These are phyloP conservation scores for Penicillium desertorum DNA, from an alignment of 495 filamentous ascomycete genomes.

Conservation along the genomic window DNA sequence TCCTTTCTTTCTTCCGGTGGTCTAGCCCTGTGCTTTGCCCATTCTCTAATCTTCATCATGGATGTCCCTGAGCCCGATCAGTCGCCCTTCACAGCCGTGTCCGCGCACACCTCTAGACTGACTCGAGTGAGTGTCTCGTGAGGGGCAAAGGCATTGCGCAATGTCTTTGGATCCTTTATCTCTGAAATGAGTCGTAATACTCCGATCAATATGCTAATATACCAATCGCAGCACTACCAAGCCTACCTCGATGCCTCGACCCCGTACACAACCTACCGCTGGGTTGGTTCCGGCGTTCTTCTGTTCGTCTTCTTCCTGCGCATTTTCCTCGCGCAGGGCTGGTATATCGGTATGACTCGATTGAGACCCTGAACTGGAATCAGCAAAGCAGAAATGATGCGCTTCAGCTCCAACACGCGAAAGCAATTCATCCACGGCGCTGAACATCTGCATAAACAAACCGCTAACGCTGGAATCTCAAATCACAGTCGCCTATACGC, in stretches of 20 bases:
- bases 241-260: constrained; percentile 88
- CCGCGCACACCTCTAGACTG: constrained; percentile 74
- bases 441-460: constrained; percentile 1
- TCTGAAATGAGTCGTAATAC: not conserved
- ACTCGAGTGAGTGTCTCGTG: constrained; percentile 56
- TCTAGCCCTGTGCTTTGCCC: constrained; percentile 2
- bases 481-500: constrained; percentile 82
- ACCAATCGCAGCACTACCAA: constrained; percentile 76
- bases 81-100: constrained; percentile 81
- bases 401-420: constrained; percentile 1
- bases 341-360: constrained; percentile 84
- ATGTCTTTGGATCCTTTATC: constrained; percentile 13
- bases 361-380: not conserved
- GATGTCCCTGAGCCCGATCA: constrained; percentile 76
- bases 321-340: constrained; percentile 89
- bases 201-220: constrained; percentile 16
- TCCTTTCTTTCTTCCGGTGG: constrained; percentile 16
- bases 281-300: constrained; percentile 73
- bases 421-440: not conserved
- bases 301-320: constrained; percentile 82
- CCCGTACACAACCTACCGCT: constrained; percentile 83
- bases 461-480: constrained; percentile 11
- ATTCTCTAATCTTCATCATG: constrained; percentile 50
- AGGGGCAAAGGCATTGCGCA: constrained; percentile 18
- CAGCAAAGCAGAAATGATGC: not conserved